These are phyloP conservation scores for Colletotrichum cuscutae DNA, from an alignment of 2,329 filamentous ascomycete species.

Conservation along the genomic window DNA sequence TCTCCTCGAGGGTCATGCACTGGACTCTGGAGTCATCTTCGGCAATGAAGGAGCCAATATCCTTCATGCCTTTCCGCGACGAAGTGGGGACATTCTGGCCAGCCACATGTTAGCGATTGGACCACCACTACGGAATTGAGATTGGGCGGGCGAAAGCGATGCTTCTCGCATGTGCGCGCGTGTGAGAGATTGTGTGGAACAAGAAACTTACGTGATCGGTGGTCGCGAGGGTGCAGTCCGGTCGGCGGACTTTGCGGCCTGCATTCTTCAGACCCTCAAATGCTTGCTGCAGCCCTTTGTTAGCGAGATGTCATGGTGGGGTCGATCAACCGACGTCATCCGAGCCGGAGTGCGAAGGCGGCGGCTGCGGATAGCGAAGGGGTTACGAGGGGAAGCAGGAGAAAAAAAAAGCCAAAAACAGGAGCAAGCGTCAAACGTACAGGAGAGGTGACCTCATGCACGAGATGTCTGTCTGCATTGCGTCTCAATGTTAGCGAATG, in stretches of 20 bases:
- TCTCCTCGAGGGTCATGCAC: conserved; percentile 95
- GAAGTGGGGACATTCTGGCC: conserved; percentile 90
- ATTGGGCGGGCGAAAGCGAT: no score
- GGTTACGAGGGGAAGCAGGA: not conserved
- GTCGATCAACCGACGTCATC: conserved; percentile 29
- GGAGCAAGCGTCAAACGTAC: conserved; percentile 53
- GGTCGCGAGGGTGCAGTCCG: conserved; percentile 95
- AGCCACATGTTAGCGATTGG: conserved; percentile 7
- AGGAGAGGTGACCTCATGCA: conserved; percentile 98
- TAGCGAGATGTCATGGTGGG: conserved; percentile 23
- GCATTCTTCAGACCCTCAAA: conserved; percentile 96
- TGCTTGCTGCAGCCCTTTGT: conserved; percentile 74
- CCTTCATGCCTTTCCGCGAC: conserved; percentile 91
- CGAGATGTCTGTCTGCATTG: conserved; percentile 84
- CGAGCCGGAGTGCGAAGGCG: not conserved
- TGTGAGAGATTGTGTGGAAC: not conserved
- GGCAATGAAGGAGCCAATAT: conserved; percentile 92
- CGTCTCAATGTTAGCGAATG: not conserved
- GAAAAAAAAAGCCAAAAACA: not conserved
- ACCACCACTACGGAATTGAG: not conserved
- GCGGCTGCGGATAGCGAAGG: not conserved
- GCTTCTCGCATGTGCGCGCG: not conserved
- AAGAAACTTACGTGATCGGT: conserved; percentile 85
- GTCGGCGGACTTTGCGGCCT: conserved; percentile 85
- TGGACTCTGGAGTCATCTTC: conserved; percentile 94